Evolutionary conservation across 1,284 basidiomycete genomes (phyloP).

Genomic region (Pisolithus thermaeus): DNA sequence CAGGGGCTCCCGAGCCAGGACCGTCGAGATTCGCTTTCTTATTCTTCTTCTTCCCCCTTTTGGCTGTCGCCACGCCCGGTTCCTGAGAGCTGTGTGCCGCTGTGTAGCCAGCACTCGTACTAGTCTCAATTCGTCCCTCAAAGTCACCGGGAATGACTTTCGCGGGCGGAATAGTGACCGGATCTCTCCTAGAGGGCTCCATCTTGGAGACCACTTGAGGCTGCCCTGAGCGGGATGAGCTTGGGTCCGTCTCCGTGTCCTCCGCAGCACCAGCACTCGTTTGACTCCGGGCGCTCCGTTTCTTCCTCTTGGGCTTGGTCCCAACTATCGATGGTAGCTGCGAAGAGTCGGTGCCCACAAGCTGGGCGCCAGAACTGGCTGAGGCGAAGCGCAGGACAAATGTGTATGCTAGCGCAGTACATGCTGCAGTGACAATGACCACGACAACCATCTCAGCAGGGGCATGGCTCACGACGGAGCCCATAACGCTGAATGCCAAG

Average conservation of each 20-base stretch:
- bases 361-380: constrained; percentile 1
- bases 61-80: constrained; percentile 21
- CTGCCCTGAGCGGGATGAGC: not conserved
- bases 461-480: constrained; percentile 42
- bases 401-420: constrained; percentile 37
- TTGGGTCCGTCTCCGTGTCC: not conserved
- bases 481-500: constrained; percentile 33
- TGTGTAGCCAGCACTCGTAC: not conserved
- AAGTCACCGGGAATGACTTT: constrained; percentile 45
- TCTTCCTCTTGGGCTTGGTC: constrained; percentile 38
- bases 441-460: constrained; percentile 37
- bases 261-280: constrained; percentile 18
- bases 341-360: constrained; percentile 2
- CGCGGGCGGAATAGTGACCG: constrained; percentile 35
- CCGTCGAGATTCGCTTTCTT: constrained; percentile 30
- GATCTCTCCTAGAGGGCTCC: constrained; percentile 5
- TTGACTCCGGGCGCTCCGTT: constrained; percentile 30
- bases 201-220: not conserved
- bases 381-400: constrained; percentile 23
- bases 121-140: constrained; percentile 2
- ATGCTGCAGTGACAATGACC: constrained; percentile 30
- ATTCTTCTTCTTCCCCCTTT: constrained; percentile 45
- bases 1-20: not conserved
- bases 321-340: constrained; percentile 3
- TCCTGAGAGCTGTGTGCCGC: constrained; percentile 8